Evolutionary conservation across 1,139 yeast species (phyloP).

Genomic region (Candida sanyaensis): DNA sequence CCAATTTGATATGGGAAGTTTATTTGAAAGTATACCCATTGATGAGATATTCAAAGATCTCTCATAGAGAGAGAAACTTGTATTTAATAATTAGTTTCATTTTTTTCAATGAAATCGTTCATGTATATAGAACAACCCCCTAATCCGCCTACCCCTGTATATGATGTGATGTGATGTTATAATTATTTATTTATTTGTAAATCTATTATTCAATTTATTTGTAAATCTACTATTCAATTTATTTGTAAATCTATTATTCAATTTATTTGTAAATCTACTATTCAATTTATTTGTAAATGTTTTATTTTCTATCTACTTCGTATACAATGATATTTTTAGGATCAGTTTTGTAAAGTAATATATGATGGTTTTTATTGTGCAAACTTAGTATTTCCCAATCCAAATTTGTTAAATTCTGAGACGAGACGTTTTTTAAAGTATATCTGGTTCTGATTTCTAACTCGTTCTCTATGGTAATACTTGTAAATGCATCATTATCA

Average conservation of each 20-base stretch:
- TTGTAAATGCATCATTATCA: conserved; percentile 1
- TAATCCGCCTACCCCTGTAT: too few species aligned
- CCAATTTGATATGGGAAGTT: conserved; percentile 7
- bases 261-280: conserved; percentile 5
- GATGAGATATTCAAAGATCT: conserved; percentile 18
- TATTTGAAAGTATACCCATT: conserved; percentile 17
- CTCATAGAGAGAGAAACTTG: conserved; percentile 4
- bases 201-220: conserved; percentile 2
- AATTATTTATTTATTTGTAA: conserved; percentile 4
- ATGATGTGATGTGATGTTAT: conserved; percentile 3
- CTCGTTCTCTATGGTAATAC: not conserved
- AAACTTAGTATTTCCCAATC: conserved; percentile 9
- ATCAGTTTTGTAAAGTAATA: conserved; percentile 3
- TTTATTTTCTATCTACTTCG: conserved; percentile 2
- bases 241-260: not conserved
- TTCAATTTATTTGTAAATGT: not conserved
- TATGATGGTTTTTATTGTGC: conserved; percentile 7
- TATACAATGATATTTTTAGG: not conserved
- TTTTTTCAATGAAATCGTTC: not conserved
- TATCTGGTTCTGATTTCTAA: not conserved
- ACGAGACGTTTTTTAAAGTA: conserved; percentile 6
- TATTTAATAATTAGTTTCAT: not conserved
- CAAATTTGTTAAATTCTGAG: not conserved
- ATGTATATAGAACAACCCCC: conserved; percentile 1
- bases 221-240: conserved; percentile 3